These are phyloP conservation scores for Schizosaccharomyces octosporus DNA, from an alignment of 805 yeast species.

Conservation along the genomic window DNA sequence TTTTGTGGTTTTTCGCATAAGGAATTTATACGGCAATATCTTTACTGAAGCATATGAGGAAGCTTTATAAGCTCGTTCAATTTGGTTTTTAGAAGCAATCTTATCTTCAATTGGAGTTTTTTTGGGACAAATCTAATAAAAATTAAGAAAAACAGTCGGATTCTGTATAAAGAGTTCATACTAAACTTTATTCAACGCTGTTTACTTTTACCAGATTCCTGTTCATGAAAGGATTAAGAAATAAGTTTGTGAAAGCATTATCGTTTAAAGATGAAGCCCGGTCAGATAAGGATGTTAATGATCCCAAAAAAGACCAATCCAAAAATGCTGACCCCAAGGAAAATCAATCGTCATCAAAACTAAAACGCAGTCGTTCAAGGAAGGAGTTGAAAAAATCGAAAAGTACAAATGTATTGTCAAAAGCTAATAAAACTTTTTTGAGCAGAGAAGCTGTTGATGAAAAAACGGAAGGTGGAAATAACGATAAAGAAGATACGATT, in stretches of 20 bases:
- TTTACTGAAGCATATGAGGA: no score
- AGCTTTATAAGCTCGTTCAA: no score
- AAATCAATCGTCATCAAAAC: not conserved
- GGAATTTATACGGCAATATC: no score
- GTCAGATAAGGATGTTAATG: not conserved
- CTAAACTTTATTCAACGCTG: no score
- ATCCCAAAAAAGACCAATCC: not conserved
- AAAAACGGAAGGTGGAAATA: not conserved
- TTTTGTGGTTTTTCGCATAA: no score
- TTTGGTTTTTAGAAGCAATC: no score
- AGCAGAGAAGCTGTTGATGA: not conserved
- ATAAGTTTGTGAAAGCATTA: conserved; percentile 9
- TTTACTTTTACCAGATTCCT: not conserved
- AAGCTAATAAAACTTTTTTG: no score
- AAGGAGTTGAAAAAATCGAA: conserved; percentile 9
- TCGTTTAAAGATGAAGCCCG: not conserved
- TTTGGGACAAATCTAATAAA: no score
- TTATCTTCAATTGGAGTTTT: no score
- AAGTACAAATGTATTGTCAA: conserved; percentile 5
- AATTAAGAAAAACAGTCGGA: no score
- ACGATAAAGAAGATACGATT: not conserved
- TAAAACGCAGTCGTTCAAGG: not conserved
- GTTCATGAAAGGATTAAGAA: conserved; percentile 12
- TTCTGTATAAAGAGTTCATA: no score
- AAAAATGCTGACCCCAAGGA: not conserved